Evolutionary conservation across 2,329 filamentous ascomycete species (phyloP).

Genomic region (Stagonosporopsis rhizophila): DNA sequence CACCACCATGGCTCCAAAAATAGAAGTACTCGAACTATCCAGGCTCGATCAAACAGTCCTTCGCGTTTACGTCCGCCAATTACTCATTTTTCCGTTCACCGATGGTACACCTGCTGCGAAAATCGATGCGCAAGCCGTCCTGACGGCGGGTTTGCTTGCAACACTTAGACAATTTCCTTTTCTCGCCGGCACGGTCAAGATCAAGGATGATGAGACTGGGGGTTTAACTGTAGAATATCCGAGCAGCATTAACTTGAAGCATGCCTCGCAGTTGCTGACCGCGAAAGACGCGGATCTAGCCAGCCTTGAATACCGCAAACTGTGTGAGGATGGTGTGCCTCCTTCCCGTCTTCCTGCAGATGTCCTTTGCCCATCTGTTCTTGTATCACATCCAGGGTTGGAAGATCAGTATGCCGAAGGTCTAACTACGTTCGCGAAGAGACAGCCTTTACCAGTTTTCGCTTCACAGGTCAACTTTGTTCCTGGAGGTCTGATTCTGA

Average conservation of each 20-base stretch:
- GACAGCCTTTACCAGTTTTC: constrained; percentile 25
- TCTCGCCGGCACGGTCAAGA: constrained; percentile 6
- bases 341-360: constrained; percentile 18
- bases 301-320: neutral
- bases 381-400: constrained; percentile 22
- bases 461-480: constrained; percentile 36
- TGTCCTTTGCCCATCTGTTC: constrained; percentile 17
- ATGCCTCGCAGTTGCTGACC: neutral
- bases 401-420: constrained; percentile 23
- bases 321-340: constrained; percentile 14
- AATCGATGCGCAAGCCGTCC: neutral
- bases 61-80: constrained; percentile 13
- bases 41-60: constrained; percentile 7
- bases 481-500: constrained; percentile 37
- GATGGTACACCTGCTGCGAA: neutral
- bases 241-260: neutral
- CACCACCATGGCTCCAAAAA: neutral
- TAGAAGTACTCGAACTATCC: neutral
- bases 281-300: neutral
- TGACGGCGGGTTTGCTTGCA: neutral
- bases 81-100: constrained; percentile 10
- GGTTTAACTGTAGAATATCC: constrained; percentile 5
- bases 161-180: constrained; percentile 8
- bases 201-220: neutral
- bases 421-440: constrained; percentile 14